These are phyloP conservation scores for Suillus paluster DNA, from an alignment of 768 basidiomycete genomes.

Conservation along the genomic window DNA sequence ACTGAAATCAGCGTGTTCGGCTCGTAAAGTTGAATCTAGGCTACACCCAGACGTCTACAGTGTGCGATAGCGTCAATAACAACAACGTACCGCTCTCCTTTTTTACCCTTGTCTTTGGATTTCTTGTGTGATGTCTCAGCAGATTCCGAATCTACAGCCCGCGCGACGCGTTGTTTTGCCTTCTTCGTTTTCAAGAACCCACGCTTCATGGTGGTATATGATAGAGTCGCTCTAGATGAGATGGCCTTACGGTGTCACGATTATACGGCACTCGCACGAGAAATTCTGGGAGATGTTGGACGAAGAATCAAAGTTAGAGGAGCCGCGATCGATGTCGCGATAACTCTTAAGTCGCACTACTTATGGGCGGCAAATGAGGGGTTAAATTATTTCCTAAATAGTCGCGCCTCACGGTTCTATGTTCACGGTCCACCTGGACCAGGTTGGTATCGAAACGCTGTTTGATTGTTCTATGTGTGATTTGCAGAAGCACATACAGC, in stretches of 20 bases:
- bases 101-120: neutral
- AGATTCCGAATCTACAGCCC: slow-evolving; percentile 6
- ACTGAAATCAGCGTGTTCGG: neutral
- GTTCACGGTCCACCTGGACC: neutral
- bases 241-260: neutral
- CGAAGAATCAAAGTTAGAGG: neutral
- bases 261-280: neutral
- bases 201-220: slow-evolving; percentile 22
- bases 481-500: neutral
- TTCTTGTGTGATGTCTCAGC: slow-evolving; percentile 1
- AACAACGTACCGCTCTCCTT: neutral
- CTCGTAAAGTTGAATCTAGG: neutral
- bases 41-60: neutral
- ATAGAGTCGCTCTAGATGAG: neutral
- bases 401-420: neutral
- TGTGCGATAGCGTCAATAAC: neutral
- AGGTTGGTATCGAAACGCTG: neutral
- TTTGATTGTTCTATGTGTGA: neutral
- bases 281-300: neutral
- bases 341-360: neutral
- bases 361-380: neutral
- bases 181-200: slow-evolving; percentile 21
- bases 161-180: slow-evolving; percentile 15
- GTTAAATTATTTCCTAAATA: neutral
- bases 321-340: neutral